Evolutionary conservation across 768 basidiomycete genomes (phyloP), one percentile per base, ranked within the genome.

Genomic region (Phylloporus arenicola): DNA sequence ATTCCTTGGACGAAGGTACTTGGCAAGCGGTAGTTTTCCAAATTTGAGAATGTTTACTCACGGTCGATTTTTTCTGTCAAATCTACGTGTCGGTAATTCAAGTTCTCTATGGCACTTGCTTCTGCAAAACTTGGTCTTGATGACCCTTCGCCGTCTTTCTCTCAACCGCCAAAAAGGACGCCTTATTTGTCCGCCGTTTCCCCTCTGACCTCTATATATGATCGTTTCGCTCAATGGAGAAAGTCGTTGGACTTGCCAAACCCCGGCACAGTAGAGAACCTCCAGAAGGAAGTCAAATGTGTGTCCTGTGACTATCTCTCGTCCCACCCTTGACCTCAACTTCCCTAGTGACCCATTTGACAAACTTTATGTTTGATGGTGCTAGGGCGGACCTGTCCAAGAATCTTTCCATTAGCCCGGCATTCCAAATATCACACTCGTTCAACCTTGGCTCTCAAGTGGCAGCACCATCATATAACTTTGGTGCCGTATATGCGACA

Each of bases 381-480:
- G 96, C 88, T 24, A 80, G 94, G 59, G 96, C 95, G 29, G 96
- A 99, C 75, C 76, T 98, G 60, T 87, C 90, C 43, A 99, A 98
- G 74, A 86, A 81, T 59, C 76, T 98, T 59, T 95, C 92, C 25
- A 78, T 87, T 68, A 90, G 83, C 68, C 96, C 96, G n/a, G 82
- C 89, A 45, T 98, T 98, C 81, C 95, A 98, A 75, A 88, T 97
- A 60, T 94, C 93, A 53, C 96, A 99, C 69, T 89, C 92, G 20
- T 97, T 99, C 72, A 78, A 84, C 52, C 75, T 97, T 50, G 96
- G 92, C 17, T 92, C 91, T 17, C 86, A 88, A 68, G 81, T 84
- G n/a, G 70, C 77, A 0, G 81, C 91, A 1, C 80, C 95, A 13
- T 87, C 86, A 27, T 99, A 99, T 71, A 93, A 92, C 69, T 97